Conservation (phyloP, 2,329 filamentous ascomycete species). For the Penicillium sp. region DNA sequence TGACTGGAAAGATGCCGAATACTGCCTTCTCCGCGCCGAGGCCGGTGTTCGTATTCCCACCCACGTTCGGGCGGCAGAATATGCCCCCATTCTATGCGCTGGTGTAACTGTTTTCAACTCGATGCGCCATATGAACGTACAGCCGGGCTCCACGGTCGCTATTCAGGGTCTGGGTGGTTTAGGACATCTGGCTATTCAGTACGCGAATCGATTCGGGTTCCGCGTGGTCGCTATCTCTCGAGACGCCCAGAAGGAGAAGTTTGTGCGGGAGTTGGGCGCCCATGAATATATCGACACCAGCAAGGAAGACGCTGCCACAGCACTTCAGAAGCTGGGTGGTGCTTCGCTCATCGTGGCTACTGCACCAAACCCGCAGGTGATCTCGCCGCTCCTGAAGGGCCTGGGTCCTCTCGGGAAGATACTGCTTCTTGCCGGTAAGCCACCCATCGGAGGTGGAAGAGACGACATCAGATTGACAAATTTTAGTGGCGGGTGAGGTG, state of each 20-base stretch:
- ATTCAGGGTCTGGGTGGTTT: slow-evolving; percentile 52
- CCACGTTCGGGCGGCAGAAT: slow-evolving; percentile 46
- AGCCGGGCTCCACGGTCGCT: slow-evolving; percentile 46
- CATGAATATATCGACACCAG: slow-evolving; percentile 49
- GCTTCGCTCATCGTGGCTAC: slow-evolving; percentile 37
- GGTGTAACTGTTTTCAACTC: slow-evolving; percentile 51
- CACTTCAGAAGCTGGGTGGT: slow-evolving; percentile 36
- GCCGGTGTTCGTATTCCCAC: slow-evolving; percentile 46
- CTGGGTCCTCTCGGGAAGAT: slow-evolving; percentile 35
- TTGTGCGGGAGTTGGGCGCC: slow-evolving; percentile 53
- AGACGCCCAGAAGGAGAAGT: slow-evolving; percentile 49
- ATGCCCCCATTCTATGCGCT: slow-evolving; percentile 46
- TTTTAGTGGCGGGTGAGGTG: slow-evolving; percentile 13
- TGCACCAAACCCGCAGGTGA: slow-evolving; percentile 33
- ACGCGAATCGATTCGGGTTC: slow-evolving; percentile 50
- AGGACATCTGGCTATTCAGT: slow-evolving; percentile 53
- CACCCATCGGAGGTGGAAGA: too few species aligned
- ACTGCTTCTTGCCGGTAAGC: slow-evolving; percentile 33
- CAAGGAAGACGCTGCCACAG: slow-evolving; percentile 32
- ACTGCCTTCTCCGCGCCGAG: slow-evolving; percentile 33
- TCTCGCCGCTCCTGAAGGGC: slow-evolving; percentile 35
- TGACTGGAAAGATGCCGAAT: slow-evolving; percentile 31
- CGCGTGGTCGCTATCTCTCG: slow-evolving; percentile 51
- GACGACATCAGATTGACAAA: background rate
- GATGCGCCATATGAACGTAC: slow-evolving; percentile 48